Percentiles rank a stretch among this genome's conserved stretches.
Conservation (phyloP, 805 yeast genomes). For the Priceomyces melissophilus region DNA sequence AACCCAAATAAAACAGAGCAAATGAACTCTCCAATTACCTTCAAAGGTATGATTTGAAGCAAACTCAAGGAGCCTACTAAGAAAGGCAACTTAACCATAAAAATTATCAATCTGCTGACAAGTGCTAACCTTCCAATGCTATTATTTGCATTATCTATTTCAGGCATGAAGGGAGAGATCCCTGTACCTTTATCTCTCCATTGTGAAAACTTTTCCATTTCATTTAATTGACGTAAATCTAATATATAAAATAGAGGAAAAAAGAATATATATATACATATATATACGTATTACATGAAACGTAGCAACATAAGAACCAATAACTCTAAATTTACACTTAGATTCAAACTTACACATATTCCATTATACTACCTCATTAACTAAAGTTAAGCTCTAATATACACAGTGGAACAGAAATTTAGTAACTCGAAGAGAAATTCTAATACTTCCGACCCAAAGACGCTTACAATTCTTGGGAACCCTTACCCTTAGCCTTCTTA, state of each 20-base stretch:
- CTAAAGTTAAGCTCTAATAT: slow-evolving; percentile 13
- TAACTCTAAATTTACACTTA: slow-evolving; percentile 3
- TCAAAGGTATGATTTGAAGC: slow-evolving; percentile 15
- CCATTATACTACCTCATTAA: slow-evolving; percentile 13
- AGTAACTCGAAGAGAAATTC: background rate
- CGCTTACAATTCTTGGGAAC: slow-evolving; percentile 62
- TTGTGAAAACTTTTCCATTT: slow-evolving; percentile 78
- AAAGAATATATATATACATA: no score
- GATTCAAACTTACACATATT: slow-evolving; percentile 3
- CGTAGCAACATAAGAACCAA: background rate
- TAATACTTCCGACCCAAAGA: slow-evolving; percentile 4
- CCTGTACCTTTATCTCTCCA: slow-evolving; percentile 93
- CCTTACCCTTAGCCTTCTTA: slow-evolving; percentile 62
- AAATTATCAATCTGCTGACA: slow-evolving; percentile 6
- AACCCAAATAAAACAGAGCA: slow-evolving; percentile 31
- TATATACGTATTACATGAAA: no score
- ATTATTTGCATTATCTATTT: slow-evolving; percentile 20
- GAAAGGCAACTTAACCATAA: slow-evolving; percentile 30
- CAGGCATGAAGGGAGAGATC: slow-evolving; percentile 83
- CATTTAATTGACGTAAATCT: background rate
- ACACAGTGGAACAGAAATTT: slow-evolving; percentile 10
- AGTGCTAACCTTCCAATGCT: background rate
- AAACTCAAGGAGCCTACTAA: slow-evolving; percentile 10
- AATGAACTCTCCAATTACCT: slow-evolving; percentile 17
- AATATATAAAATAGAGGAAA: no score